Conservation (phyloP, 192 early-diverging fungal genomes). For the Piromyces finnis region DNA sequence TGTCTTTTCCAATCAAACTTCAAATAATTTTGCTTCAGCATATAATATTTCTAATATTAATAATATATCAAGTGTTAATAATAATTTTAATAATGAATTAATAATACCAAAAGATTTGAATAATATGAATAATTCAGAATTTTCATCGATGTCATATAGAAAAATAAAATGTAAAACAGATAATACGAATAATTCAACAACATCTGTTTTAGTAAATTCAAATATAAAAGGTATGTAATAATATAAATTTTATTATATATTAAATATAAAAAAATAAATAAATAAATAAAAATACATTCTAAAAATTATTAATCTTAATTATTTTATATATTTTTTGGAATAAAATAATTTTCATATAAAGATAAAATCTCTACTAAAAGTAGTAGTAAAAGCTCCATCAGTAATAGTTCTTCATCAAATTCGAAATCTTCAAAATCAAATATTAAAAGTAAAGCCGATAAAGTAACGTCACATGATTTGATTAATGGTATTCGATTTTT, state of each 20-base stretch:
- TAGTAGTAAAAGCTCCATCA: background rate
- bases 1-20: background rate
- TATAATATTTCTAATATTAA: background rate
- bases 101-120: background rate
- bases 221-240: too few relatives aligned
- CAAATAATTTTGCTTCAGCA: too few relatives aligned
- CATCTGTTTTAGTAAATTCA: too few relatives aligned
- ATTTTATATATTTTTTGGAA: too few relatives aligned
- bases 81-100: background rate
- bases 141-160: background rate
- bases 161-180: background rate
- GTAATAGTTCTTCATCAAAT: background rate
- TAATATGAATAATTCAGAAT: background rate
- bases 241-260: too few relatives aligned
- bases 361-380: background rate
- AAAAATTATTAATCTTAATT: too few relatives aligned
- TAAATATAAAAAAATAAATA: too few relatives aligned
- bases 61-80: background rate
- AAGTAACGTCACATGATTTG: background rate
- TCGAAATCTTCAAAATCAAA: background rate
- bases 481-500: background rate
- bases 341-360: too few relatives aligned
- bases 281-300: too few relatives aligned
- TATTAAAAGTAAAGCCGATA: background rate
- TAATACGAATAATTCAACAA: background rate